phyloP scores from a whole-genome alignment of 768 basidiomycete species.

The Termitomyces sp. region DNA sequence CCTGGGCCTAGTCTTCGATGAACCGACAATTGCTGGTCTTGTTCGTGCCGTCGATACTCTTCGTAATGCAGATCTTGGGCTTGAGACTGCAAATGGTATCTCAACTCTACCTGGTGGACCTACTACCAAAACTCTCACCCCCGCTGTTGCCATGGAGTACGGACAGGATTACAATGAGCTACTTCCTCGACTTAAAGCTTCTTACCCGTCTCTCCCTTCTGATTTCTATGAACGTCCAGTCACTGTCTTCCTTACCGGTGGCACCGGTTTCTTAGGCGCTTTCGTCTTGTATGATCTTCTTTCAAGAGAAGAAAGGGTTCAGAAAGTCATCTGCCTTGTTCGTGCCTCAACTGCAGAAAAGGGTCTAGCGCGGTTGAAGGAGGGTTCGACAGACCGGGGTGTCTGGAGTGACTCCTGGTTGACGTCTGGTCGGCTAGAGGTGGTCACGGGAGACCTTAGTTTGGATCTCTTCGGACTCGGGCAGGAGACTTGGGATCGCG shows the following conservation, averaged over 20 bases:
- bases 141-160: conserved; percentile 54
- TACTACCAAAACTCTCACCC: conserved; percentile 18
- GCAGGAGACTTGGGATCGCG: conserved; percentile 55
- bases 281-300: conserved; percentile 86
- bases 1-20: conserved; percentile 86
- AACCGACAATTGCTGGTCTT: conserved; percentile 80
- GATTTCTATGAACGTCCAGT: conserved; percentile 52
- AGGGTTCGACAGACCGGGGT: conserved; percentile 71
- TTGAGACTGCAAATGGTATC: conserved; percentile 6
- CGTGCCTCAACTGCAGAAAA: conserved; percentile 62
- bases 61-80: conserved; percentile 77
- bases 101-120: conserved; percentile 4
- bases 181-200: conserved; percentile 48
- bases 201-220: conserved; percentile 60
- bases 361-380: conserved; percentile 66
- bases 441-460: conserved; percentile 82
- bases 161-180: conserved; percentile 73
- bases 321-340: conserved; percentile 91
- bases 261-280: conserved; percentile 94
- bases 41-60: conserved; percentile 74
- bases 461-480: conserved; percentile 71
- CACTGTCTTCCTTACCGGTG: conserved; percentile 93
- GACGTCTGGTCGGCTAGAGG: conserved; percentile 60
- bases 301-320: conserved; percentile 52
- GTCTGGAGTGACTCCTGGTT: conserved; percentile 92